Base-by-base conservation (phyloP, 805 yeast genomes). In the Starmerella floris region DNA sequence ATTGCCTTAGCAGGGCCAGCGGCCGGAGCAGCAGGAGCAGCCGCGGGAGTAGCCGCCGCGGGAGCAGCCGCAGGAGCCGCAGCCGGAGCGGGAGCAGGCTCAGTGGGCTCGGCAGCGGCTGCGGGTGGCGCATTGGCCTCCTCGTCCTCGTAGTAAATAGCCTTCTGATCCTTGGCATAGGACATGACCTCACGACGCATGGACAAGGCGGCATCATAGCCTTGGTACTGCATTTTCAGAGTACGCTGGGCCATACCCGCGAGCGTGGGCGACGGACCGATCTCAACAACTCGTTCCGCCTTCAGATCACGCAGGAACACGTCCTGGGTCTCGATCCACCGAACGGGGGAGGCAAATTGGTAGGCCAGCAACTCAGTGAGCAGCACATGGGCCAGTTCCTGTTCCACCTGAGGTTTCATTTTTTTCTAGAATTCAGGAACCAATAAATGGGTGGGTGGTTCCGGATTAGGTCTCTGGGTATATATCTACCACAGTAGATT, bases 261-360 rank as follows among this genome's bases (percentile, higher is more conserved):
- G 62, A 91, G 73, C 35, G 98, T 91, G 48, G 99, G 97, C 38
- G 97, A 85, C 48, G 99, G 99, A 43, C 99, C 99, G 51, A 91
- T 83, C 66, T 91, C 99, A 53, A 91, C 95, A 49, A 91, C 88
- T 60, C 98, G 76, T 68, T 93, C 98, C 49, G 96, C 81, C 66
- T 88, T 85, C 74, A 76, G 80, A 56, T 85, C 91, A 63, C 83
- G 82, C 62, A 91, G 74, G 62, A 91, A 82, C 45, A 91, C 97
- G 69, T 91, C 98, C 67, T 91, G 99, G 49, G 98, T 91, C 64
- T 93, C 98, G 63, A 93, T 91, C 97, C 99, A 91, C 73, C 97
- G 79, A 52, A 91, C 99, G 37, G 99, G 98, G 49, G 96, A 87
- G 39, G 99, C 99, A 60, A 91, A 91, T 67, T 91, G 99, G 68